Evolutionary conservation across 2,329 filamentous ascomycete species (phyloP).

Genomic region (Alternaria gansuensis): DNA sequence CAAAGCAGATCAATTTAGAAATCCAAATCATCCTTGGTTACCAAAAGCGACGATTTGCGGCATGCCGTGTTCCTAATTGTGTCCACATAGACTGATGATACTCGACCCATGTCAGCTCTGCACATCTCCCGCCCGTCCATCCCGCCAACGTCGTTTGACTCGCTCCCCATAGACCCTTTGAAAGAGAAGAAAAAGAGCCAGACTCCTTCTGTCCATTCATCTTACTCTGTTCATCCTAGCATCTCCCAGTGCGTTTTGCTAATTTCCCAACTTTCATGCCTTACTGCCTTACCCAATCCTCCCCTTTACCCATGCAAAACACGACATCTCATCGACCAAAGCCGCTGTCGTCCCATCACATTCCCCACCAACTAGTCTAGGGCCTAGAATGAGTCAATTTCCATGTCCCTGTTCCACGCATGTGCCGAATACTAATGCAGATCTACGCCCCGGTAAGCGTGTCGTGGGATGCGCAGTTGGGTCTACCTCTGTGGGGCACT

Average conservation of each 20-base stretch:
- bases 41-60: neutral
- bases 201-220: neutral
- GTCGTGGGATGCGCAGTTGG: neutral
- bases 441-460: slow-evolving; percentile 4
- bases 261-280: slow-evolving; percentile 14
- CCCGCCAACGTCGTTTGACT: slow-evolving; percentile 10
- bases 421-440: slow-evolving; percentile 9
- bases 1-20: neutral
- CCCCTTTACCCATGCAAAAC: neutral
- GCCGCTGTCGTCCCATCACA: neutral
- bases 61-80: slow-evolving; percentile 3
- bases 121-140: slow-evolving; percentile 12
- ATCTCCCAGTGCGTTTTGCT: neutral
- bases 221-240: neutral
- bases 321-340: slow-evolving; percentile 9
- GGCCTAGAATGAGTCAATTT: slow-evolving; percentile 2
- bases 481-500: neutral
- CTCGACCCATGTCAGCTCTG: slow-evolving; percentile 7
- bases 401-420: slow-evolving; percentile 4
- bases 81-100: neutral
- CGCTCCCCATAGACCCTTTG: slow-evolving; percentile 5
- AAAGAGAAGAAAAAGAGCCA: neutral
- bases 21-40: neutral
- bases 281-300: neutral
- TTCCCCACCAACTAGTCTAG: neutral